phyloP scores from a whole-genome alignment of 768 basidiomycete species.

The Phaffia australis region DNA sequence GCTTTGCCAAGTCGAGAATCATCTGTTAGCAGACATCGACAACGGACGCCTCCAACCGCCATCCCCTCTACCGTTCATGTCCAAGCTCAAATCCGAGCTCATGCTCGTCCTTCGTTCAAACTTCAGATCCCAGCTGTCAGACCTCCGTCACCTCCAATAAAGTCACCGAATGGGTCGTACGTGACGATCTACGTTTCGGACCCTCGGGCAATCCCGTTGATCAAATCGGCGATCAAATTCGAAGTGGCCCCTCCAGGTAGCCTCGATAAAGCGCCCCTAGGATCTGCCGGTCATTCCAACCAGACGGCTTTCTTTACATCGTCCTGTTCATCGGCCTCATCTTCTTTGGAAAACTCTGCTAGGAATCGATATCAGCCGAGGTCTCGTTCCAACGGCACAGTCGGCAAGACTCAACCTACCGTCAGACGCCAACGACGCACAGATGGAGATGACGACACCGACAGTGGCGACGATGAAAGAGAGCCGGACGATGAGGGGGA shows the following conservation, averaged over 20 bases:
- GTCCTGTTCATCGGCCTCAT: no score
- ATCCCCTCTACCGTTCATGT: constrained; percentile 1
- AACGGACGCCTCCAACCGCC: background rate
- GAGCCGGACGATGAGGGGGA: constrained; percentile 7
- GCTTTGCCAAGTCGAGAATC: background rate
- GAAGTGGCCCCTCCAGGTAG: background rate
- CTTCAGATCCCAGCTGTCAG: background rate
- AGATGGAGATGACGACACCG: background rate
- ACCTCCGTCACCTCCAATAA: background rate
- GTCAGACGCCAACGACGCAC: background rate
- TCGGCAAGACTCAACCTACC: background rate
- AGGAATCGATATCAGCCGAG: background rate
- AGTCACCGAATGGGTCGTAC: constrained; percentile 8
- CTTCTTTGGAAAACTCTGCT: background rate
- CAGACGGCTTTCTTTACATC: background rate
- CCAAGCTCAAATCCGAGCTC: background rate
- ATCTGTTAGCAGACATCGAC: background rate
- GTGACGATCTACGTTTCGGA: constrained; percentile 17
- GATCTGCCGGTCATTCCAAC: no score
- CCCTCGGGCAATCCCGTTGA: constrained; percentile 7
- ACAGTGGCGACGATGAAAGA: background rate
- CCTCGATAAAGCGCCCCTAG: no score
- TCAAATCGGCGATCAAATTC: constrained; percentile 13
- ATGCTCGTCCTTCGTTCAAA: background rate
- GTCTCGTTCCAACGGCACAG: background rate